Evolutionary conservation across 2,329 filamentous ascomycete genomes (phyloP).

Genomic region (Gremmenia infestans): DNA sequence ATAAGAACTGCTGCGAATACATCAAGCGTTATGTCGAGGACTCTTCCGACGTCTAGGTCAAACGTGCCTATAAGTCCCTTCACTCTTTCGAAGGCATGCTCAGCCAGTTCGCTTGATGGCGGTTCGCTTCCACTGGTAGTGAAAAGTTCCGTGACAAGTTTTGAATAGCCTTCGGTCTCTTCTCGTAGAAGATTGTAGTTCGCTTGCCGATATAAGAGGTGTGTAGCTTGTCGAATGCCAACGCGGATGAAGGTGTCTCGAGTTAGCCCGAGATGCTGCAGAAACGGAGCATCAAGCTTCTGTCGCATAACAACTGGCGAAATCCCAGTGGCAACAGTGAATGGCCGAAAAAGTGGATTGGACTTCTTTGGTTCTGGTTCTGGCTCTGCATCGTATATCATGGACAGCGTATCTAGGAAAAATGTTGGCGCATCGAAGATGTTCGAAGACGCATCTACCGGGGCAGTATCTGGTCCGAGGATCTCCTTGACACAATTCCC

Average conservation of each 20-base stretch:
- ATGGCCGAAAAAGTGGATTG: constrained; percentile 52
- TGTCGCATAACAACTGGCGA: constrained; percentile 69
- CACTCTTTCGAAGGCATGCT: constrained; percentile 83
- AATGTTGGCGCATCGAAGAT: constrained; percentile 60
- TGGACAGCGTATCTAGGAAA: constrained; percentile 79
- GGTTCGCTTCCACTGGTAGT: constrained; percentile 74
- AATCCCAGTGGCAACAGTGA: constrained; percentile 69
- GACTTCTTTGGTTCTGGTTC: constrained; percentile 48
- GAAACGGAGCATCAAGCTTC: constrained; percentile 72
- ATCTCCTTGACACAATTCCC: constrained; percentile 72
- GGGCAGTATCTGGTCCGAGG: constrained; percentile 49
- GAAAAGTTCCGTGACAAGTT: constrained; percentile 92
- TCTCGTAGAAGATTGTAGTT: constrained; percentile 95
- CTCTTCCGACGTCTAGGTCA: constrained; percentile 90
- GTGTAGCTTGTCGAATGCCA: constrained; percentile 85
- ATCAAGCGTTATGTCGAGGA: constrained; percentile 89
- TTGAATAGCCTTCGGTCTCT: constrained; percentile 95
- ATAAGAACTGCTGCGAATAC: constrained; percentile 92
- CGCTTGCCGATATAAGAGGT: constrained; percentile 87
- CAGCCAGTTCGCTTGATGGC: constrained; percentile 68
- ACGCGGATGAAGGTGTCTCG: constrained; percentile 79
- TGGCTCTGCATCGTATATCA: constrained; percentile 69
- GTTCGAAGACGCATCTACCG: constrained; percentile 44
- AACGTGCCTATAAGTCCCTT: constrained; percentile 96
- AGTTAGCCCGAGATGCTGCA: constrained; percentile 74